Base-by-base conservation (phyloP, 768 basidiomycete genomes). In the Lepiota brunneoincarnata region DNA sequence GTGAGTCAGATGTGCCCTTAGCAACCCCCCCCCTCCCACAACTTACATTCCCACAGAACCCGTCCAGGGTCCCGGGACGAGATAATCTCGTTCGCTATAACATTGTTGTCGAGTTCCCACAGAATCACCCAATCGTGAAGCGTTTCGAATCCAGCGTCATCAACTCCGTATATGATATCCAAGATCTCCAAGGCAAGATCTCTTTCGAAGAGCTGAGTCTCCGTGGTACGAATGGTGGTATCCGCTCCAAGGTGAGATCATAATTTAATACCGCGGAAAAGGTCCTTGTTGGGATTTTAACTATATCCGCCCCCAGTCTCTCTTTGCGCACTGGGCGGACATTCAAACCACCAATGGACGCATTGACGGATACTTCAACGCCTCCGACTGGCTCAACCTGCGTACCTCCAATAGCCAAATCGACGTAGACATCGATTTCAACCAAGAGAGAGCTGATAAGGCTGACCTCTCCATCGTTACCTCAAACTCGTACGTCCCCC, bases 351-450 rank as follows among this genome's bases (percentile, higher is more conserved):
- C 45, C 4, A 54, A 54, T 21, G 46, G 45, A 3, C 18, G 7
- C 7, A 54, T 54, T 12, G 45, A 47, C 6, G 53, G 53, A 4
- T 23, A 48, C 37, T 54, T 17, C 12, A 54, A 42, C 24, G 37
- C 44, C 6, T 54, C 53, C 4, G 53, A 54, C 41, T 14, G 31
- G 20, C 34, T 54, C 28, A 18, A 21, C 1, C 45, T 54, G 18
- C 38, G 31, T 18, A 48, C 53, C 1, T 48, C 45, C 45, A 54
- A 54, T 18, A 38, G 45, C 17, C 7, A 9, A 7, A 34, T 54
- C 18, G 53, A 54, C 37, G 38, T 54, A 17, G 21, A 44, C 26
- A 37, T 54, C 10, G 53, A 54, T 15, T 48, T 54, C 46, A 47
- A 41, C 14, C 45, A 47, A 54, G 28, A 26, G 15, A 41, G n/a